Base-by-base conservation (phyloP, 1,284 basidiomycete species). In the Singerocomus inundabilis region DNA sequence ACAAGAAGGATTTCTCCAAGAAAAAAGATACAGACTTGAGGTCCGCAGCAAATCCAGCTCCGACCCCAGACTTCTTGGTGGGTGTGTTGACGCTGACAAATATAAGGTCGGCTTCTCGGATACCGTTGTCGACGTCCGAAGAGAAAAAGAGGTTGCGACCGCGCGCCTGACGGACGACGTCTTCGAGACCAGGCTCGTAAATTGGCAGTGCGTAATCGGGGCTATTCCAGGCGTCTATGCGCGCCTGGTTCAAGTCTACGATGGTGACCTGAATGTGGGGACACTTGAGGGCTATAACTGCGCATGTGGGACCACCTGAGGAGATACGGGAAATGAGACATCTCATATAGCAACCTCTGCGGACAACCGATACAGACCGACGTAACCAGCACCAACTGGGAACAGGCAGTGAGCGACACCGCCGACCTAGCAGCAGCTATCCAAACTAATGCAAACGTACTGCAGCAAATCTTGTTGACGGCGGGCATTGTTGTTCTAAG, bases 71-170 rank as follows among this genome's bases (percentile, higher is more conserved):
- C 80, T 96, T 98, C 81, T 99, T 99, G 54, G 97, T 99, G 40
- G 97, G 96, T 29, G 97, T 99, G 78, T 98, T 98, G 65, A 95
- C 90, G 53, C 84, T 88, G 64, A 92, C 89, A 66, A 91, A 91
- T 69, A 91, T 90, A 52, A 92, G 79, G 60, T 99, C 94, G 33
- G 96, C 95, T 71, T 96, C 93, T 57, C 77, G 80, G 69, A 99
- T 98, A 50, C 79, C 92, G 67, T 86, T 86, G 74, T 98, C 94
- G 61, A 99, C 91, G 60, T 98, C 88, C 45, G 93, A 96, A 26
- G 89, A 91, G 80, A 99, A 99, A 78, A 98, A 98, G 56, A 99
- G 83, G 75, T 99, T 99, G 71, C 86, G 85, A 36, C 93, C 95
- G 48, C 96, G 85, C 51, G 92, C 88, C 61, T 83, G 69, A 65